Percentiles rank a stretch among this genome's conserved stretches.
These are phyloP conservation scores for Hirsutella rhossiliensis DNA, from an alignment of 2,329 filamentous ascomycete genomes.

Conservation along the genomic window DNA sequence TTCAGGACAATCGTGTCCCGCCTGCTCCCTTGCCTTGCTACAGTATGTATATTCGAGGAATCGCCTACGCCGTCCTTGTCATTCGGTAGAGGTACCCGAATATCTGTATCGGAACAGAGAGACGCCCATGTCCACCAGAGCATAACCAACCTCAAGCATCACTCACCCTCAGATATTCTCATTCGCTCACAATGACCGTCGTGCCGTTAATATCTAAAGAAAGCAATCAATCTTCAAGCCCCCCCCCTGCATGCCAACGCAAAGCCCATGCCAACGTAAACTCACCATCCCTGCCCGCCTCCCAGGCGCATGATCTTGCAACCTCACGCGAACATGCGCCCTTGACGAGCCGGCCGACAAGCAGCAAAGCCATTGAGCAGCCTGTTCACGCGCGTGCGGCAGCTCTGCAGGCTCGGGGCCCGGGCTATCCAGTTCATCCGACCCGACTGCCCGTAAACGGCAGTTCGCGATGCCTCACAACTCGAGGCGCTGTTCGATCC, in stretches of 20 bases:
- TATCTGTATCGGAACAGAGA: too few species aligned
- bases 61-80: too few species aligned
- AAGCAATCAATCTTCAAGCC: background rate
- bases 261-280: background rate
- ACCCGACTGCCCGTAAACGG: too few species aligned
- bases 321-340: background rate
- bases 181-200: background rate
- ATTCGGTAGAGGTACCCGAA: too few species aligned
- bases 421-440: too few species aligned
- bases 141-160: background rate
- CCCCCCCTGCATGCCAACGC: background rate
- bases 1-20: too few species aligned
- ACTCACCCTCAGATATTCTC: background rate
- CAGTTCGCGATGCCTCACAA: too few species aligned
- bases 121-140: background rate
- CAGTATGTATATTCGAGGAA: too few species aligned
- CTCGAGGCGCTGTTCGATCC: too few species aligned
- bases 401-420: too few species aligned
- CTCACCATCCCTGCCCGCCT: background rate
- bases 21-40: too few species aligned
- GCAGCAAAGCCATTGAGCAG: background rate
- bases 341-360: background rate
- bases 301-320: background rate
- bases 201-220: background rate
- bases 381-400: background rate